Evolutionary conservation across 2,329 filamentous ascomycete genomes (phyloP).

Genomic region (Aspergillus sclerotialis): DNA sequence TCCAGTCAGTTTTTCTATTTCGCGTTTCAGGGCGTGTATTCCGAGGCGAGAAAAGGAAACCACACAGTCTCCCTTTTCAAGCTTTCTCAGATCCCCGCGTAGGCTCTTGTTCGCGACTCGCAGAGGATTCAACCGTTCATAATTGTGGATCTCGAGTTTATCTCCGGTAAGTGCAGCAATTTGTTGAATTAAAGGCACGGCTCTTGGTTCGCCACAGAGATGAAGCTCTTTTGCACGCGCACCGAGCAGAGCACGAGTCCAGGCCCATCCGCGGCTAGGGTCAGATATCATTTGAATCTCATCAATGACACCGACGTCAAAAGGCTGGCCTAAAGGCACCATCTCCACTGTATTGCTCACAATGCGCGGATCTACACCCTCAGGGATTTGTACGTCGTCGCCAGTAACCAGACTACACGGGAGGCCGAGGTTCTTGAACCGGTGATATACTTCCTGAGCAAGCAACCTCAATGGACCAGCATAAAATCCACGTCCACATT

Average conservation of each 20-base stretch:
- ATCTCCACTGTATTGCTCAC: constrained; percentile 94
- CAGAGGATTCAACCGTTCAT: constrained; percentile 75
- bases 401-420: constrained; percentile 79
- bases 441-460: constrained; percentile 90
- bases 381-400: constrained; percentile 72
- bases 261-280: constrained; percentile 76
- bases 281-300: constrained; percentile 97
- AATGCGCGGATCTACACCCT: constrained; percentile 51
- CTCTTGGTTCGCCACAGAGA: constrained; percentile 82
- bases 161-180: constrained; percentile 77
- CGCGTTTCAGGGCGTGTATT: constrained; percentile 71
- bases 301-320: constrained; percentile 92
- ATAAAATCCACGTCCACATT: constrained; percentile 71
- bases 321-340: constrained; percentile 51
- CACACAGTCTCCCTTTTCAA: constrained; percentile 84
- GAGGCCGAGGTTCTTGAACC: constrained; percentile 70
- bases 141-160: constrained; percentile 70
- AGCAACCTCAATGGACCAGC: constrained; percentile 82
- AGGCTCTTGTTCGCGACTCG: constrained; percentile 60
- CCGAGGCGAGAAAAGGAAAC: constrained; percentile 77
- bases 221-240: constrained; percentile 84
- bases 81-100: constrained; percentile 53
- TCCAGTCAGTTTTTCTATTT: constrained; percentile 69
- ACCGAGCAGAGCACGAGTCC: constrained; percentile 85
- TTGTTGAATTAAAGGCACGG: constrained; percentile 69